A percentile compares a stretch with the other conserved stretches of the same genome.
Conservation (phyloP, 2,329 filamentous ascomycete species). For the Aspergillus transmontanensis region DNA sequence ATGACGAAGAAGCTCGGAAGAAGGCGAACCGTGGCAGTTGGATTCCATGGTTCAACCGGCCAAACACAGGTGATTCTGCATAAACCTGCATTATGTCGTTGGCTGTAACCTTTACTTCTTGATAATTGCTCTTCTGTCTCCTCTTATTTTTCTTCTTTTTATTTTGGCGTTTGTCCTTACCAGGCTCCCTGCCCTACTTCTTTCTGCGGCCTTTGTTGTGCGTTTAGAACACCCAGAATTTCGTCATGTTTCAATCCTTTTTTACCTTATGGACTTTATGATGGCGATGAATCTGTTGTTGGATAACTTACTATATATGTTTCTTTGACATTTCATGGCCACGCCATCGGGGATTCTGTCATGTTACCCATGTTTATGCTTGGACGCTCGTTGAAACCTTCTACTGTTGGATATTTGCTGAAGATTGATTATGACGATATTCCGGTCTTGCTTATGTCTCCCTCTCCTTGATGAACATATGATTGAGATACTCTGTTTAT, state of each 20-base stretch:
- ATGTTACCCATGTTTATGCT: slow-evolving; percentile 12
- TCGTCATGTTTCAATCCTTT: slow-evolving; percentile 22
- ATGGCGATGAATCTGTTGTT: slow-evolving; percentile 10
- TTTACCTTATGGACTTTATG: slow-evolving; percentile 16
- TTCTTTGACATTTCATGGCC: slow-evolving; percentile 10
- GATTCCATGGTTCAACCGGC: slow-evolving; percentile 50
- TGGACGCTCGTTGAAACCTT: slow-evolving; percentile 13
- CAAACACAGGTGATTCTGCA: slow-evolving; percentile 23
- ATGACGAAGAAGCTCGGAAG: slow-evolving; percentile 49
- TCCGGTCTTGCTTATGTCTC: slow-evolving; percentile 15
- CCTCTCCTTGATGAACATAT: slow-evolving; percentile 24
- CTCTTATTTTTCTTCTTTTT: slow-evolving; percentile 7
- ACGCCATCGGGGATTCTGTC: slow-evolving; percentile 1
- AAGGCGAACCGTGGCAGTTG: slow-evolving; percentile 50
- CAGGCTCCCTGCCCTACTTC: slow-evolving; percentile 2
- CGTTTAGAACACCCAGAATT: slow-evolving; percentile 15
- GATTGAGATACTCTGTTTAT: slow-evolving; percentile 17
- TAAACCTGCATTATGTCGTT: slow-evolving; percentile 1
- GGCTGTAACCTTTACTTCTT: background rate
- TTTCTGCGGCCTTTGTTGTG: background rate
- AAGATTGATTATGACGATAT: slow-evolving; percentile 12
- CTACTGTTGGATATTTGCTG: slow-evolving; percentile 7
- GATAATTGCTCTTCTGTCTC: slow-evolving; percentile 8
- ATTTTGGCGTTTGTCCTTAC: slow-evolving; percentile 7
- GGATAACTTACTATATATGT: background rate